Percentiles rank a stretch among this genome's conserved stretches.
These are phyloP conservation scores for Nymphaea colorata DNA, from an alignment of 164 flowering plant genomes.

Conservation along the genomic window DNA sequence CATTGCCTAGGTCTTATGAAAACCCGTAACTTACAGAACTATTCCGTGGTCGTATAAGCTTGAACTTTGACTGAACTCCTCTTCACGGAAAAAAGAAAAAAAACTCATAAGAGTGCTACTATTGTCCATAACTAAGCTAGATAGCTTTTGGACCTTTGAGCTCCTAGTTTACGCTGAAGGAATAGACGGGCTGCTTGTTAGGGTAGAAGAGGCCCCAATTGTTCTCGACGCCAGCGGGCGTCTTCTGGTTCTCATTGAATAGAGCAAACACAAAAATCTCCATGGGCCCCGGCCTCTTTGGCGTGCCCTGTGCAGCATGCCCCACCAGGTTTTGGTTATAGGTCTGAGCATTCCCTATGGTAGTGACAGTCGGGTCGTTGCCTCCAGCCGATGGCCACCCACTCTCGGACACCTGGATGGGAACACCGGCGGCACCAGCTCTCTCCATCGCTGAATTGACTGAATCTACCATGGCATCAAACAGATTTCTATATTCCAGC, in stretches of 20 bases:
- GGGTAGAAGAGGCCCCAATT: constrained; percentile 6
- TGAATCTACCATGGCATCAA: constrained; percentile 9
- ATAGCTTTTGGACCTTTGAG: too few relatives aligned
- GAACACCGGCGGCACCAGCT: neutral
- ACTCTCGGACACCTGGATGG: constrained; percentile 8
- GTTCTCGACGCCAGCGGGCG: neutral
- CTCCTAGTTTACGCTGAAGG: constrained; percentile 1
- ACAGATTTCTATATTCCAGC: constrained; percentile 2
- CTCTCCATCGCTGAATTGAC: constrained; percentile 8
- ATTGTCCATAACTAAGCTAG: too few relatives aligned
- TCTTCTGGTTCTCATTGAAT: constrained; percentile 6
- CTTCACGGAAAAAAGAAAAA: too few relatives aligned
- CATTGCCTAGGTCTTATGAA: too few relatives aligned
- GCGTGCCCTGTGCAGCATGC: constrained; percentile 5
- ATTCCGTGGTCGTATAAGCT: too few relatives aligned
- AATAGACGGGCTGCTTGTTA: constrained; percentile 4
- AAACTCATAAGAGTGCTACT: too few relatives aligned
- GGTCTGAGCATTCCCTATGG: constrained; percentile 6
- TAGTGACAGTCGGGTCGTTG: neutral
- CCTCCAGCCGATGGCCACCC: constrained; percentile 11
- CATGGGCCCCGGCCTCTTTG: constrained; percentile 5
- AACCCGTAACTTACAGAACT: too few relatives aligned
- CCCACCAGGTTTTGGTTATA: constrained; percentile 7
- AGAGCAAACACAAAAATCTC: constrained; percentile 5
- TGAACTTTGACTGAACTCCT: too few relatives aligned